These are phyloP conservation scores for Macrophomina phaseolina DNA, from an alignment of 2,329 filamentous ascomycete species.

Conservation along the genomic window DNA sequence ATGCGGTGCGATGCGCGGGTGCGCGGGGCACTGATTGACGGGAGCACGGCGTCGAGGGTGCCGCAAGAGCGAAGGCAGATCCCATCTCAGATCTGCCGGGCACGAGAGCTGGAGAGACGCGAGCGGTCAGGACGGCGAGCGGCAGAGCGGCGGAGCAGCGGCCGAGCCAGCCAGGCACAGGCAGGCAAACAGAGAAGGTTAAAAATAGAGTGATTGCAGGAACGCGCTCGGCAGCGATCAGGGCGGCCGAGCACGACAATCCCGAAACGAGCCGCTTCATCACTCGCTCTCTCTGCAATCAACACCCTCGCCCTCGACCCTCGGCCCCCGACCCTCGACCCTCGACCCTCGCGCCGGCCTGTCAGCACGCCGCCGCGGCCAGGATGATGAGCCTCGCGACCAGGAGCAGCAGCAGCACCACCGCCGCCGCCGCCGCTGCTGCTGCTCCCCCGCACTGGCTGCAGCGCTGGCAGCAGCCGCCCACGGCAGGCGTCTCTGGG, in stretches of 20 bases:
- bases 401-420: too few species aligned
- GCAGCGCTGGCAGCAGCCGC: neutral
- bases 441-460: neutral
- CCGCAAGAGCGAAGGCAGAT: slow-evolving; percentile 1
- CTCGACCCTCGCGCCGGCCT: neutral
- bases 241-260: slow-evolving; percentile 9
- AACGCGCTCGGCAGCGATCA: slow-evolving; percentile 18
- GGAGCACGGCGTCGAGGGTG: slow-evolving; percentile 5
- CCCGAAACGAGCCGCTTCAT: slow-evolving; percentile 10
- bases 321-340: neutral
- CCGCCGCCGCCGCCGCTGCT: neutral
- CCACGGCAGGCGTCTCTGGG: neutral
- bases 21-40: neutral
- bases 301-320: neutral
- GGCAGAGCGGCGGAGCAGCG: neutral
- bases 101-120: neutral
- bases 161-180: neutral
- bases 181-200: neutral
- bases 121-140: neutral
- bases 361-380: neutral
- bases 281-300: too few species aligned
- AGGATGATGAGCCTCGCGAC: neutral
- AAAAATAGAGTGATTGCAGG: slow-evolving; percentile 25
- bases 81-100: slow-evolving; percentile 1
- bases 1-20: neutral